Conservation (phyloP, 1,284 basidiomycete species). For the Marasmius oreades region DNA sequence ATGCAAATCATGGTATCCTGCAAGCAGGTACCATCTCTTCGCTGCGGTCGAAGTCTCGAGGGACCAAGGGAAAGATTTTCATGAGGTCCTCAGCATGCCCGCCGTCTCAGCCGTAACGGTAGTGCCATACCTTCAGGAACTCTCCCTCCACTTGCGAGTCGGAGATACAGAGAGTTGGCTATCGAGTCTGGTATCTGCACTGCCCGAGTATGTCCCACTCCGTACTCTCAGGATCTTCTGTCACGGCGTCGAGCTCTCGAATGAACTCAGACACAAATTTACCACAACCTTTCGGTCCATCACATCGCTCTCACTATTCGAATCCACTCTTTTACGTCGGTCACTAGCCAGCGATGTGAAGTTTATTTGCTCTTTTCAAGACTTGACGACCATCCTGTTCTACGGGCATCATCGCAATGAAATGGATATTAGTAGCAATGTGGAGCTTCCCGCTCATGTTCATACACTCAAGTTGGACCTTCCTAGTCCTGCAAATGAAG, state of each 20-base stretch:
- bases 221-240: constrained; percentile 10
- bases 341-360: constrained; percentile 1
- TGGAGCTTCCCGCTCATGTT: constrained; percentile 2
- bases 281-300: constrained; percentile 5
- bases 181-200: background rate
- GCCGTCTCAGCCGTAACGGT: constrained; percentile 1
- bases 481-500: constrained; percentile 4
- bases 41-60: constrained; percentile 3
- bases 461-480: constrained; percentile 8
- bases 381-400: constrained; percentile 8
- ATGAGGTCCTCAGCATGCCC: background rate
- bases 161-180: background rate
- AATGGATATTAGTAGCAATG: background rate
- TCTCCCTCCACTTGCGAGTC: constrained; percentile 2
- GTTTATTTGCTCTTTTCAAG: constrained; percentile 7
- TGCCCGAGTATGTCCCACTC: constrained; percentile 3
- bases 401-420: constrained; percentile 9
- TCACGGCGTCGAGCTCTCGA: constrained; percentile 5
- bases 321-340: constrained; percentile 5
- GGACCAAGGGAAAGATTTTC: background rate
- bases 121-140: constrained; percentile 8
- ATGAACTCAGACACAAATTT: background rate
- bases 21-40: constrained; percentile 10
- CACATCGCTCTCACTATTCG: constrained; percentile 6
- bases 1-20: constrained; percentile 3